Base-by-base conservation (phyloP, 768 basidiomycete genomes). In the Ramaria rubella region DNA sequence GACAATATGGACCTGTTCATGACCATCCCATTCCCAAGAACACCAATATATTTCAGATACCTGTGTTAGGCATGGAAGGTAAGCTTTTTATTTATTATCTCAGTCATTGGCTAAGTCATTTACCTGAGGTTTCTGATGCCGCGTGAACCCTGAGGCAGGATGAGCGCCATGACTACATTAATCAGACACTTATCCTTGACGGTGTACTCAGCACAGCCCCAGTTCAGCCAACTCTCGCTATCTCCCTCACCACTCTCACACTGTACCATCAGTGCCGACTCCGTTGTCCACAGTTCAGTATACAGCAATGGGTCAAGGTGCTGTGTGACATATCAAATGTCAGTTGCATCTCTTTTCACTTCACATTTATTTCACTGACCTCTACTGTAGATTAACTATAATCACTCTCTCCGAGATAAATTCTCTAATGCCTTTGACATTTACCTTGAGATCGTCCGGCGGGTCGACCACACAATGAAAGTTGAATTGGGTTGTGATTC, bases 281-380 rank as follows among this genome's bases (percentile, higher is more conserved):
- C 14, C 33, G 38, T 5, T 52, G 51, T 27, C 51, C 51, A 5
- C 51, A 52, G 34, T 52, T 69, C 36, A 19, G 48, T 19, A 24
- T 49, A 26, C 48, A 49, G 48, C 48, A 49, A 19, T 49, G 48
- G 48, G 53, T 63, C 7, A 69, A 68, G 46, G 63, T 66, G 3
- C 11, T 71, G 15, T 71, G 65, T 58, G 64, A 65, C 43, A 29
- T 64, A 2, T 59, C 67, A 12, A 59, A 61, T 40, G 64, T 65
- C 14, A 52, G 51, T 52, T n/a, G n/a, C n/a, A n/a, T n/a, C 12
- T 38, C 24, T 31, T 8, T 24, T 26, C 6, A 49, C 27, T 12
- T 6, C 27, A 9, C 19, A 29, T 36, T 36, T 36, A 8, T 36
- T 36, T 8, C 8, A 8, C 34, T 17, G 17, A 36, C 34, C 34